Evolutionary conservation across 2,329 filamentous ascomycete species (phyloP), one percentile per base, ranked within the genome.

Genomic region (Leptographium flavum): DNA sequence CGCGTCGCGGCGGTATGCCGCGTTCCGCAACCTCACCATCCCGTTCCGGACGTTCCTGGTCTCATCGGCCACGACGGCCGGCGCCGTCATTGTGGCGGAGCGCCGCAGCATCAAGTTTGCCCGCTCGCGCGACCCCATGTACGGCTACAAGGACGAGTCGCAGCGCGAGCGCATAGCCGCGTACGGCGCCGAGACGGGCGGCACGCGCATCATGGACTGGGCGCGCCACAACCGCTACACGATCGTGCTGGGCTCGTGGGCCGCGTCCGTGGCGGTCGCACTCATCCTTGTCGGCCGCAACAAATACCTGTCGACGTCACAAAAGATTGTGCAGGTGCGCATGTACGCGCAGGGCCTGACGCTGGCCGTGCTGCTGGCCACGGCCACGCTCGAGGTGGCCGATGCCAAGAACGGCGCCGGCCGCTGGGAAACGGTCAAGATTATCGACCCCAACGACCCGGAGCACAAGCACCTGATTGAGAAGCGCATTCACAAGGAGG

Each of bases 311-410:
- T 76, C 73, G 42, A 80, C 78, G 2, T 67, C 74, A 49, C 88
- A 95, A 70, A 94, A 94, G 72, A 68, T 95, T 21, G 88, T 95
- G 15, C 88, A 95, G 71, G 88, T 87, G 22, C 81, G 88, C 74
- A 83, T 95, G 52, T 94, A 94, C 64, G 88, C 88, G 4, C 88
- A 95, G 68, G 87, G 84, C 6, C 68, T 94, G 55, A 94, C 88
- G 5, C 69, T 95, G 39, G 83, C 81, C 51, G 86, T 94, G 43
- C 70, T 95, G 46, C 74, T 94, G 58, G 78, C 85, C 46, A 83
- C 79, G 28, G 87, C 90, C 39, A 83, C 78, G 11, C 83, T 95
- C 55, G 88, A 95, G 76, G 71, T 75, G 52, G 65, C 63, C 45
- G 92, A 98, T 63, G 83, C 82, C 53, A 80, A 79, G 59, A 75